Percentiles rank a stretch among this genome's conserved stretches.
Conservation (phyloP, 2,329 filamentous ascomycete genomes). For the Fusarium clavum region DNA sequence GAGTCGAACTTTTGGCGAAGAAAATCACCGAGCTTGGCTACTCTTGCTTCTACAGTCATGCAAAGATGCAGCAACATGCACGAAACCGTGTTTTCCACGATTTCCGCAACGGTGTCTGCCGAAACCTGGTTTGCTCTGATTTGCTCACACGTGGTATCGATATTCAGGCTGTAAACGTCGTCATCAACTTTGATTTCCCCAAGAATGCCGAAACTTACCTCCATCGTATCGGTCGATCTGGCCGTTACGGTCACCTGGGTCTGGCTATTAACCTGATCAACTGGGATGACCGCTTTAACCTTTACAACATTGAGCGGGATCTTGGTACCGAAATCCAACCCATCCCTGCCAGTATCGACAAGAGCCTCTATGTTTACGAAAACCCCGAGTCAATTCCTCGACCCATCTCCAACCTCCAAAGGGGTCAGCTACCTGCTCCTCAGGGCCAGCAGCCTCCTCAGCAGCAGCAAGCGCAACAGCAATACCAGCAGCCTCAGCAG, state of each 20-base stretch:
- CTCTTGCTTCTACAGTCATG: slow-evolving; percentile 99
- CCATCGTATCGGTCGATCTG: slow-evolving; percentile 97
- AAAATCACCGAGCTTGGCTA: slow-evolving; percentile 99
- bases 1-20: slow-evolving; percentile 96
- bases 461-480: slow-evolving; percentile 49
- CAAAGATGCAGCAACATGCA: slow-evolving; percentile 95
- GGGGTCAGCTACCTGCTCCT: slow-evolving; percentile 44
- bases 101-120: slow-evolving; percentile 97
- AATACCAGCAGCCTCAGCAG: slow-evolving; percentile 47
- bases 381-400: slow-evolving; percentile 94
- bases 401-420: slow-evolving; percentile 69
- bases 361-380: slow-evolving; percentile 98
- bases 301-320: slow-evolving; percentile 98
- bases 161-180: slow-evolving; percentile 98
- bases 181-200: slow-evolving; percentile 99
- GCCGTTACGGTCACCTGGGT: slow-evolving; percentile 95
- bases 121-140: slow-evolving; percentile 98
- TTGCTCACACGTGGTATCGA: slow-evolving; percentile 98
- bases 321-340: slow-evolving; percentile 96
- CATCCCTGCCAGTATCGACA: slow-evolving; percentile 95
- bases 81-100: slow-evolving; percentile 99
- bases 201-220: slow-evolving; percentile 99
- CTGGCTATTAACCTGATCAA: slow-evolving; percentile 99
- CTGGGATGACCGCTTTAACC: slow-evolving; percentile 98
- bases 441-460: slow-evolving; percentile 47